These are phyloP conservation scores for Sugiyamaella valdiviana DNA, from an alignment of 805 yeast genomes.

Conservation along the genomic window DNA sequence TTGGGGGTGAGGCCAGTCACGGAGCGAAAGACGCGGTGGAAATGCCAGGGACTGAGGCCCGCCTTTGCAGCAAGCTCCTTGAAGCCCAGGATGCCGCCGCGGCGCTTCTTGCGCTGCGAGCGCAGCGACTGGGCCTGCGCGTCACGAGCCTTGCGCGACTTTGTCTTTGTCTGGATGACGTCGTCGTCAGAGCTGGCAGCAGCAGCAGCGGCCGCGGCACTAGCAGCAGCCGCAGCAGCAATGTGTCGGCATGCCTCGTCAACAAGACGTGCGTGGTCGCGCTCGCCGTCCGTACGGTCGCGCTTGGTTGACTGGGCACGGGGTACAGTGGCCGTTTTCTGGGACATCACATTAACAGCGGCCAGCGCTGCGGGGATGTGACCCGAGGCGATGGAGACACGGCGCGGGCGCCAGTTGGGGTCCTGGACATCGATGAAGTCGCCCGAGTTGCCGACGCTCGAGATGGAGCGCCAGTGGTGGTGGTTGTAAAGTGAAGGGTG, in stretches of 20 bases:
- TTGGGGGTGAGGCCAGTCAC: conserved; percentile 85
- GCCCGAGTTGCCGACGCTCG: conserved; percentile 6
- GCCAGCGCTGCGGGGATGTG: conserved; percentile 21
- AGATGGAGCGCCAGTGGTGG: conserved; percentile 6
- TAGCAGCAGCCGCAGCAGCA: conserved; percentile 66
- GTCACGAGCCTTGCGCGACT: conserved; percentile 10
- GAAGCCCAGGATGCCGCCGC: conserved; percentile 45
- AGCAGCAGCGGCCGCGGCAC: conserved; percentile 30
- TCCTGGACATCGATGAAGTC: conserved; percentile 1
- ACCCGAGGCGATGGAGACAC: conserved; percentile 24
- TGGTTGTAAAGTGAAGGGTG: conserved; percentile 5
- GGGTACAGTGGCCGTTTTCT: neutral
- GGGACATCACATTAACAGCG: conserved; percentile 14
- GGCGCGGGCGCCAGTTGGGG: conserved; percentile 18
- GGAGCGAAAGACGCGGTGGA: conserved; percentile 81
- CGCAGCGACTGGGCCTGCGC: neutral
- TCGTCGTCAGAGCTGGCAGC: conserved; percentile 22
- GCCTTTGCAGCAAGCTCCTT: conserved; percentile 83
- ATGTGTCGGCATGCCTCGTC: conserved; percentile 79
- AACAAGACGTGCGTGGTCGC: conserved; percentile 62
- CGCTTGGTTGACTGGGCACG: neutral
- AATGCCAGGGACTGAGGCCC: conserved; percentile 85
- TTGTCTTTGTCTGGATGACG: conserved; percentile 2
- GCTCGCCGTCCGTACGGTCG: conserved; percentile 38
- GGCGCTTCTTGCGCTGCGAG: conserved; percentile 28